These are phyloP conservation scores for Ilyonectria sp. DNA, from an alignment of 2,329 filamentous ascomycete genomes.

Conservation along the genomic window DNA sequence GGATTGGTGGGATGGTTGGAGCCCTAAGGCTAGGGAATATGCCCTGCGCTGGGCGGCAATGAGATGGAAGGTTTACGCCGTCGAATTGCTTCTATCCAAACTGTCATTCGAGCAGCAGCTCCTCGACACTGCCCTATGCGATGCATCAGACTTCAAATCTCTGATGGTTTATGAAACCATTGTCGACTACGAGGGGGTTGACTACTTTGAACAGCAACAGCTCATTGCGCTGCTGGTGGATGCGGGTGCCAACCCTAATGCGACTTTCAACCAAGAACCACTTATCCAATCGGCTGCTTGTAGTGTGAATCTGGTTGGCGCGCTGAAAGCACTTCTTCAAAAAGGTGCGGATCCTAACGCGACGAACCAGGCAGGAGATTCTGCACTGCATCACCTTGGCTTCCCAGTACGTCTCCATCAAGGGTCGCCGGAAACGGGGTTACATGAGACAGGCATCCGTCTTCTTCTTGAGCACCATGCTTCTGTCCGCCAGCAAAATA, in stretches of 20 bases:
- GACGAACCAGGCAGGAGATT: not conserved
- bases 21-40: slow-evolving; percentile 4
- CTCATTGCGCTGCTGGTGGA: slow-evolving; percentile 38
- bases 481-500: slow-evolving; percentile 31
- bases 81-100: slow-evolving; percentile 24
- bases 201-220: slow-evolving; percentile 38
- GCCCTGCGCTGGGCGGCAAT: slow-evolving; percentile 31
- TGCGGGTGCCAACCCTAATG: slow-evolving; percentile 41
- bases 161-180: not conserved
- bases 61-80: slow-evolving; percentile 33
- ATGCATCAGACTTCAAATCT: not conserved
- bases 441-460: not conserved
- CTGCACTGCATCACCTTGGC: not conserved
- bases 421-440: too few relatives aligned
- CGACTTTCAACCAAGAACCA: slow-evolving; percentile 22
- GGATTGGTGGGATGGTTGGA: slow-evolving; percentile 38
- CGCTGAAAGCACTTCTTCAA: not conserved
- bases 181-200: slow-evolving; percentile 13
- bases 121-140: not conserved
- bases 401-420: too few relatives aligned
- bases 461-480: not conserved
- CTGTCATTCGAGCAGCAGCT: slow-evolving; percentile 11
- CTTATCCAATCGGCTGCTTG: not conserved
- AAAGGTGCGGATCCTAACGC: not conserved
- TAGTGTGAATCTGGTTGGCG: not conserved